phyloP scores from a whole-genome alignment of 106 monocot genomes.

The Phalaenopsis aphrodite region DNA sequence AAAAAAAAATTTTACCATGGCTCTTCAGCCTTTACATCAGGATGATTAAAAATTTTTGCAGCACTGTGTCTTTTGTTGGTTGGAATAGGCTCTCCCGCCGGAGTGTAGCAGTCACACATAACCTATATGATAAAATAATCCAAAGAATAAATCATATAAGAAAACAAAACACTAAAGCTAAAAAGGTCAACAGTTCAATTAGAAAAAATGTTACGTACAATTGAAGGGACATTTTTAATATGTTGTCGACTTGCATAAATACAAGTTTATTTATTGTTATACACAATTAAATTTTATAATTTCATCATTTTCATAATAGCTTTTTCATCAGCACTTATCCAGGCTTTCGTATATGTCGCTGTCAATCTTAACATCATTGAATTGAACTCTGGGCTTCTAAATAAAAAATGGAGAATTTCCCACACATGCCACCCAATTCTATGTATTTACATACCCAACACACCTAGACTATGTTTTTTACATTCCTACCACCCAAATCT shows the following conservation, averaged over 20 bases:
- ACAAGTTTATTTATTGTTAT: no score
- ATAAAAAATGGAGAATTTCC: no score
- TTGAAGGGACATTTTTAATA: no score
- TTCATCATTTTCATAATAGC: background rate
- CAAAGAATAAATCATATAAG: background rate
- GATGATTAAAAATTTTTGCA: slow-evolving; percentile 43
- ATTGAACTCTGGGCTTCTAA: no score
- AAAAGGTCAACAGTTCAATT: background rate
- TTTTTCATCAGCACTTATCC: background rate
- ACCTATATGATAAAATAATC: slow-evolving; percentile 23
- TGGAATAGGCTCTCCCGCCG: slow-evolving; percentile 53
- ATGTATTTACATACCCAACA: no score
- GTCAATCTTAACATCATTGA: background rate
- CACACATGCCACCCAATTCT: no score
- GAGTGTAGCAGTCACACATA: slow-evolving; percentile 65
- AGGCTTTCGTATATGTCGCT: background rate
- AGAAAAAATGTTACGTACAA: background rate
- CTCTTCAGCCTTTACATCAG: slow-evolving; percentile 45
- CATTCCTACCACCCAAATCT: no score
- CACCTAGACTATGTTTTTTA: no score
- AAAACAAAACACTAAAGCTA: background rate
- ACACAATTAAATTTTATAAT: background rate
- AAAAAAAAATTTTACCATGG: slow-evolving; percentile 27
- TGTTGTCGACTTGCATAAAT: no score
- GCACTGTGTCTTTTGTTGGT: slow-evolving; percentile 58